phyloP scores from a whole-genome alignment of 228 moss, liverwort and hornwort genomes.

The Sphagnum fallax region DNA sequence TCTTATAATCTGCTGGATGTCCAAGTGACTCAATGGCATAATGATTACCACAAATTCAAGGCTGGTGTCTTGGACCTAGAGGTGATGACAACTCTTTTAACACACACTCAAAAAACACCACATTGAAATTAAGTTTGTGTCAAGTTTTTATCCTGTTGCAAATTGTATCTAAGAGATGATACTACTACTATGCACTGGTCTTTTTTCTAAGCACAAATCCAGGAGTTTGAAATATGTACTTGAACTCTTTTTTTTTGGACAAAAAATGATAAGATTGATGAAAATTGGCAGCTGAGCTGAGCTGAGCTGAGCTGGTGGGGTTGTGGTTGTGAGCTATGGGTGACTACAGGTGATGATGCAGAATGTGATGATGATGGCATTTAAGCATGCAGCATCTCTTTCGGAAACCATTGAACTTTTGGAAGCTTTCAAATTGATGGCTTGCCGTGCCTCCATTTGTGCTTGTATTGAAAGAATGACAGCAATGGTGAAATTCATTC shows the following conservation, averaged over 20 bases:
- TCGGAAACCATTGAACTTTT: slow-evolving; percentile 71
- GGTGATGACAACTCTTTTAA: slow-evolving; percentile 15
- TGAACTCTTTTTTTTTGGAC: no score
- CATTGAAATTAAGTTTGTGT: no score
- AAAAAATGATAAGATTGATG: no score
- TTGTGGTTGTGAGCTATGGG: no score
- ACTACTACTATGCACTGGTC: no score
- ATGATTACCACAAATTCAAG: slow-evolving; percentile 72
- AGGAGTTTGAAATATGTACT: no score
- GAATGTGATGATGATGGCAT: slow-evolving; percentile 70
- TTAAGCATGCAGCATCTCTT: slow-evolving; percentile 60
- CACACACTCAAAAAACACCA: no score
- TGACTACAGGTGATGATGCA: slow-evolving; percentile 67
- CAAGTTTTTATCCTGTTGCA: no score
- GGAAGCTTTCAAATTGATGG: slow-evolving; percentile 79
- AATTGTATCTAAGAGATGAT: no score
- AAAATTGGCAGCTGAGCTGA: no score
- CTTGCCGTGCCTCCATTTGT: slow-evolving; percentile 53
- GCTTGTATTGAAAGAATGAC: slow-evolving; percentile 64
- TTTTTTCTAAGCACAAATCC: no score
- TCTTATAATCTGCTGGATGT: slow-evolving; percentile 76
- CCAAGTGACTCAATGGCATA: slow-evolving; percentile 70
- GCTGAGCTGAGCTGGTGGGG: no score
- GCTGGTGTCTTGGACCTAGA: slow-evolving; percentile 53
- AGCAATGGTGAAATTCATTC: slow-evolving; percentile 12